Base-by-base conservation (phyloP, 1,139 yeast species). In the Diutina pseudorugosa region DNA sequence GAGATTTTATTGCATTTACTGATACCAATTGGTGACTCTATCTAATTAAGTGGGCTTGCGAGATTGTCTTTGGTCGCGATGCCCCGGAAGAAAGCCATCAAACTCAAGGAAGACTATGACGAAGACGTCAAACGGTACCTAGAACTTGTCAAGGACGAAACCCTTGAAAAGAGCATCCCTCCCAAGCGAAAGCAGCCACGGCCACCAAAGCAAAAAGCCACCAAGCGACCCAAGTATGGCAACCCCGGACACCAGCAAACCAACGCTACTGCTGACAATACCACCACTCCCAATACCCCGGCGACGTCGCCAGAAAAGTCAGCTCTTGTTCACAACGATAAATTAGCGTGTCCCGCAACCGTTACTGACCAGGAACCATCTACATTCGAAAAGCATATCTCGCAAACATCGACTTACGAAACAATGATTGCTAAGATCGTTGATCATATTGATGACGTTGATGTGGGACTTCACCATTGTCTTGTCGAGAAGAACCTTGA, bases 111-210 rank as follows among this genome's bases (percentile, higher is more conserved):
- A 45, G 21, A 45, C 19, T 25, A 21, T 19, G 49, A 45, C 4
- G 41, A n/a, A 1, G 19, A n/a, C 21, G 20, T 45, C 18, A 45
- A 45, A 45, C 36, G 49, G 27, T 45, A 45, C 16, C 12, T n/a
- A n/a, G 21, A 45, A 16, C 27, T 45, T 7, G 49, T 25, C n/a
- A n/a, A 16, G 4, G 16, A 45, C 8, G 49, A 12, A 1, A 12
- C 5, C 2, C 49, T 45, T 7, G 40, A n/a, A 8, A 16, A 45
- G 5, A 41, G 27, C n/a, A 45, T 45, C 14, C 49, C 49, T 18
- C 49, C 49, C 7, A 45, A 45, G 12, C 49, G 49, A 11, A 45
- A 45, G n/a, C 49, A 45, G 9, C 36, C 36, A 4, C 36, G 36
- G 6, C 36, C 36, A 14, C 6, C n/a, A 11, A 30, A 27, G 18